These are phyloP conservation scores for Prototheca wickerhamii DNA, from an alignment of 163 green algal species.

Conservation along the genomic window DNA sequence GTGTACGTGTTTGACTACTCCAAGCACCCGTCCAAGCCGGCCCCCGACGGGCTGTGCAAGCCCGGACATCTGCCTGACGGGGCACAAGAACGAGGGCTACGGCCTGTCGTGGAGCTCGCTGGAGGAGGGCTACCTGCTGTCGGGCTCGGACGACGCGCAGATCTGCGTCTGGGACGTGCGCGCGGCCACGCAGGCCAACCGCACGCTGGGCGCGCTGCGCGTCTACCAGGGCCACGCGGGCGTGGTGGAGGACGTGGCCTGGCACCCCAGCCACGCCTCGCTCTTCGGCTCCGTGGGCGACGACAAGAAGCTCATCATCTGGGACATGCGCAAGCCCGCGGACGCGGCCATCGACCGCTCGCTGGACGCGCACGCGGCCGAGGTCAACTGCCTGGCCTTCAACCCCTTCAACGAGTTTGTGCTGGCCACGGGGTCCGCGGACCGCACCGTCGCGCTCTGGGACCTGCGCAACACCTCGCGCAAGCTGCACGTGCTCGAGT, in stretches of 20 bases:
- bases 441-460: conserved; percentile 83
- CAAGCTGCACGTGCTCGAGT: conserved; percentile 86
- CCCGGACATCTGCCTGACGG: conserved; percentile 80
- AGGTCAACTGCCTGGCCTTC: conserved; percentile 98
- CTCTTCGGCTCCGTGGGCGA: conserved; percentile 95
- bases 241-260: conserved; percentile 90
- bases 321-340: conserved; percentile 72
- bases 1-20: conserved; percentile 96
- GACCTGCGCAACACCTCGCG: conserved; percentile 83
- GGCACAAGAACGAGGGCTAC: conserved; percentile 93
- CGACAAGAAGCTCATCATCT: conserved; percentile 92
- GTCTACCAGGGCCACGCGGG: conserved; percentile 74
- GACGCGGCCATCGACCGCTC: conserved; percentile 15
- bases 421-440: conserved; percentile 87
- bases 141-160: conserved; percentile 89
- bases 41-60: conserved; percentile 65
- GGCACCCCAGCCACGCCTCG: conserved; percentile 81
- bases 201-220: conserved; percentile 51
- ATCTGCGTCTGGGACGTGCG: conserved; percentile 98
- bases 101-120: conserved; percentile 91
- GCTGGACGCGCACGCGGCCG: conserved; percentile 70
- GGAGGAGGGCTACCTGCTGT: conserved; percentile 76
- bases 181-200: conserved; percentile 29
- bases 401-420: conserved; percentile 96
- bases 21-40: conserved; percentile 90